These are phyloP conservation scores for Ulmus americana DNA, from an alignment of 331 rosid species.

Conservation along the genomic window DNA sequence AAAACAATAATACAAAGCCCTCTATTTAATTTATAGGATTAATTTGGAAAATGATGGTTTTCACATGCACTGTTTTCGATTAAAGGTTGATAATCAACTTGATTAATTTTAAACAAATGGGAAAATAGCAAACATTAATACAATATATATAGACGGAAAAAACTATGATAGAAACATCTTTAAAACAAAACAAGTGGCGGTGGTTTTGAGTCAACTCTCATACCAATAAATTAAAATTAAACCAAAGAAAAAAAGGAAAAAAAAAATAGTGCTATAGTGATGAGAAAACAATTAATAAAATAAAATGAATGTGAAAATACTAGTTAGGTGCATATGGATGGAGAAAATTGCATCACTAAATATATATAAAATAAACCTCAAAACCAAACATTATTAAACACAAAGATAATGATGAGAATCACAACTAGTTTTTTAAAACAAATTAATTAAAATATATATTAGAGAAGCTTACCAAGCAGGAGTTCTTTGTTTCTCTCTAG, in stretches of 20 bases:
- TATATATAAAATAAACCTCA: not conserved
- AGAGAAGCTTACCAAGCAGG: constrained; percentile 77
- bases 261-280: not conserved
- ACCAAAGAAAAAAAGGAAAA: not conserved
- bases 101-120: not conserved
- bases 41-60: not conserved
- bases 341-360: not conserved
- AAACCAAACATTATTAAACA: constrained; percentile 2
- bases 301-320: not conserved
- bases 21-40: not conserved
- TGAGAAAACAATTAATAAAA: not conserved
- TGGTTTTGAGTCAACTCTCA: not conserved
- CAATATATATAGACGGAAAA: not conserved
- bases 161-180: not conserved
- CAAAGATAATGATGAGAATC: constrained; percentile 15
- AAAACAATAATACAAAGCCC: not conserved
- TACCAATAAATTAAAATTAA: not conserved
- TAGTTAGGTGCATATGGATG: not conserved
- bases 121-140: not conserved
- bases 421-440: constrained; percentile 8
- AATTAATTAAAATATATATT: not conserved
- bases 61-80: constrained; percentile 4
- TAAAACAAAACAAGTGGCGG: not conserved
- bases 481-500: constrained; percentile 64
- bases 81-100: not conserved